Conservation (phyloP, 176 grass and related monocot genomes). For the Sorghum bicolor region Sorghum_bicolor_NCBIv3 NC_012879.2:9840001-9840500, state of each 20-base stretch:
- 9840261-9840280: background rate
- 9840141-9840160: background rate
- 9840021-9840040: constrained; percentile 22
- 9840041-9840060: constrained; percentile 24
- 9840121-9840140: constrained; percentile 5
- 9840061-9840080: background rate
- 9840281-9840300: background rate
- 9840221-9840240: background rate
- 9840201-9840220: background rate
- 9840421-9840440: background rate
- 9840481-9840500: background rate
- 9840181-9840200: background rate
- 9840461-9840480: background rate
- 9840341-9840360: background rate
- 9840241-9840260: background rate
- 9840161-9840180: constrained; percentile 1
- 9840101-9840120: constrained; percentile 15
- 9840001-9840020: background rate
- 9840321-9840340: background rate
- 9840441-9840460: background rate
- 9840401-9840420: background rate
- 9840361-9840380: background rate
- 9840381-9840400: background rate
- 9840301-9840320: background rate
- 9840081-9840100: background rate